A percentile compares a stretch with the other conserved stretches of the same genome.
Conservation (phyloP, 768 basidiomycete species). For the Boletus rubescentipes region DNA sequence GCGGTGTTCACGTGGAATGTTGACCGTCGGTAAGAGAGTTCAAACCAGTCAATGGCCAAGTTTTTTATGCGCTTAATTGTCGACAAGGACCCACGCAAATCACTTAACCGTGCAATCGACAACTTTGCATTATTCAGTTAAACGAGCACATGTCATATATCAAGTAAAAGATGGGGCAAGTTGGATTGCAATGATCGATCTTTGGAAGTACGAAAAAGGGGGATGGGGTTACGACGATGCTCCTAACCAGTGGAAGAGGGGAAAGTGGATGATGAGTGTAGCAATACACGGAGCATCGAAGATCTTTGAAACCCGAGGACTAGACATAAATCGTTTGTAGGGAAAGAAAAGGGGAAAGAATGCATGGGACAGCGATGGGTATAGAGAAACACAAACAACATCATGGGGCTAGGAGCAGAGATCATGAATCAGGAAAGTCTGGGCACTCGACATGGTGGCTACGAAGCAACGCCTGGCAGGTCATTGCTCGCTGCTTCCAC, state of each 20-base stretch:
- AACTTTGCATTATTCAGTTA: not conserved
- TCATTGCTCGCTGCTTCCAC: conserved; percentile 58
- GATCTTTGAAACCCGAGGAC: conserved; percentile 26
- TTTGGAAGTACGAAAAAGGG: not conserved
- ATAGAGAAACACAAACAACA: conserved; percentile 12
- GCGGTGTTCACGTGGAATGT: conserved; percentile 23
- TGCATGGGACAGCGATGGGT: not conserved
- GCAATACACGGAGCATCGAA: conserved; percentile 46
- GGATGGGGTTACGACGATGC: conserved; percentile 53
- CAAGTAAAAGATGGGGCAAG: conserved; percentile 1
- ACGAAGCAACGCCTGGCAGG: conserved; percentile 49
- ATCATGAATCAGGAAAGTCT: conserved; percentile 39
- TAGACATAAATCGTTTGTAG: conserved; percentile 3
- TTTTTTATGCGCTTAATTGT: too few relatives aligned
- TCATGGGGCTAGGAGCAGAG: not conserved
- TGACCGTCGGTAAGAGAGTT: not conserved
- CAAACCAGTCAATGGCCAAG: not conserved
- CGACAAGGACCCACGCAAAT: too few relatives aligned
- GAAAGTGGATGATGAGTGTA: conserved; percentile 26
- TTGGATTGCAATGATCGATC: not conserved
- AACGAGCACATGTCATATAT: conserved; percentile 3
- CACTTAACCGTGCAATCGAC: not conserved
- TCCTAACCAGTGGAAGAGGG: conserved; percentile 49
- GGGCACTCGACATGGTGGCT: conserved; percentile 60
- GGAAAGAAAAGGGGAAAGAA: conserved; percentile 8